Conservation (phyloP, 345 rosid species). For the Jatropha curcas region DNA sequence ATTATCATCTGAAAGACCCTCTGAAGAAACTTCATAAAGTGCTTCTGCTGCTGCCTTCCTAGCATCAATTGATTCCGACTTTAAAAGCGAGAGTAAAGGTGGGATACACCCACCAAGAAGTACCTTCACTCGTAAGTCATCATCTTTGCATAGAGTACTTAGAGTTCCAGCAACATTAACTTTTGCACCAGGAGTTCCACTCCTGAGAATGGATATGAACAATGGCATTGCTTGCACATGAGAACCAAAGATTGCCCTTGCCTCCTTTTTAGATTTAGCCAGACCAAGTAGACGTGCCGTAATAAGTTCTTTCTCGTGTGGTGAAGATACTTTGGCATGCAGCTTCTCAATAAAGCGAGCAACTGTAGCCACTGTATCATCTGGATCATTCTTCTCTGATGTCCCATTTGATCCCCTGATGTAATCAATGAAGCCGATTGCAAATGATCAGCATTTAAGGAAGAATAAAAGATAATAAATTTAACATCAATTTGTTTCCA, state of each 20-base stretch:
- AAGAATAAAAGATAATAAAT: neutral
- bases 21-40: conserved; percentile 75
- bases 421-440: conserved; percentile 4
- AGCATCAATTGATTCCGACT: conserved; percentile 67
- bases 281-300: conserved; percentile 68
- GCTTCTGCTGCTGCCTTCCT: conserved; percentile 84
- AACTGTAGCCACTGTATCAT: conserved; percentile 58
- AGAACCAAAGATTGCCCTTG: conserved; percentile 66
- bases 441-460: conserved; percentile 3
- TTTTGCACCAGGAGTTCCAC: conserved; percentile 67
- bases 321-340: conserved; percentile 60
- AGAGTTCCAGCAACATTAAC: conserved; percentile 68
- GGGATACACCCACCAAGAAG: conserved; percentile 93
- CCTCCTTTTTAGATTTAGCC: conserved; percentile 69
- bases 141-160: conserved; percentile 71
- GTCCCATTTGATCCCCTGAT: conserved; percentile 55
- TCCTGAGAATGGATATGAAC: conserved; percentile 76
- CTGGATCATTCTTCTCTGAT: conserved; percentile 51
- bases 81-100: conserved; percentile 74
- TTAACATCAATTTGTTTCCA: neutral
- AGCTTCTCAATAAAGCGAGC: conserved; percentile 76
- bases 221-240: conserved; percentile 85
- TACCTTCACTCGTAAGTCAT: conserved; percentile 69
- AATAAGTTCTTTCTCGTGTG: conserved; percentile 72
- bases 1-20: conserved; percentile 74